Base-by-base conservation (phyloP, 345 rosid genomes). In the Isatis tinctoria region DNA sequence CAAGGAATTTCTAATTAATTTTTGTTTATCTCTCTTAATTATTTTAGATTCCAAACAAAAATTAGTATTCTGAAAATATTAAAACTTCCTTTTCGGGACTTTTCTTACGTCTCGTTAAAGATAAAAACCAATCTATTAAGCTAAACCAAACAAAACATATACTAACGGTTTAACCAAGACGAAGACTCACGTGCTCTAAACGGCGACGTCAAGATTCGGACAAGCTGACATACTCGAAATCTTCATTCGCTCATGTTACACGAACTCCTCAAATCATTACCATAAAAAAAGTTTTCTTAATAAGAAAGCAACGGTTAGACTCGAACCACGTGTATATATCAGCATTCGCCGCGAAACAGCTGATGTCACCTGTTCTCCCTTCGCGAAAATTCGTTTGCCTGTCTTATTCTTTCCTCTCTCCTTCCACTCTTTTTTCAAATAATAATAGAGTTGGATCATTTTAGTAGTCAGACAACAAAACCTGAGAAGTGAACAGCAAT, bases 341-440 rank as follows among this genome's bases (percentile, higher is more conserved):
- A 26, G 18, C 45, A 36, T 26, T 36, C 10, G 67, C 61, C 78
- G 27, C 72, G 73, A 27, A 67, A 18, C 66, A 65, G 40, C 41
- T 36, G 60, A 37, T 27, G 22, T 47, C 59, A 67, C 43, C 5
- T 59, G 6, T 57, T 47, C 35, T 33, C 59, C 13, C 33, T 10
- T 47, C 47, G 11, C 32, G 40, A 66, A 33, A 47, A 8, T 32
- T 40, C 20, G 4, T 54, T 27, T 22, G 3, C 13, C 4, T 33
- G 2, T 33, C 20, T 70, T 24, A 3, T 67, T 35, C 7, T 45
- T 16, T 28, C 16, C 24, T 43, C 48, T 16, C 41, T 47, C 48
- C 22, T 37, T 39, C 4, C 61, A 67, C 36, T 36, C 5, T 18
- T 12, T 32, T 35, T 18, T 8, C 44, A 8, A 28, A 5, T 27